phyloP scores from a whole-genome alignment of 2,329 filamentous ascomycete genomes.

The Blumeriella jaapii region DNA sequence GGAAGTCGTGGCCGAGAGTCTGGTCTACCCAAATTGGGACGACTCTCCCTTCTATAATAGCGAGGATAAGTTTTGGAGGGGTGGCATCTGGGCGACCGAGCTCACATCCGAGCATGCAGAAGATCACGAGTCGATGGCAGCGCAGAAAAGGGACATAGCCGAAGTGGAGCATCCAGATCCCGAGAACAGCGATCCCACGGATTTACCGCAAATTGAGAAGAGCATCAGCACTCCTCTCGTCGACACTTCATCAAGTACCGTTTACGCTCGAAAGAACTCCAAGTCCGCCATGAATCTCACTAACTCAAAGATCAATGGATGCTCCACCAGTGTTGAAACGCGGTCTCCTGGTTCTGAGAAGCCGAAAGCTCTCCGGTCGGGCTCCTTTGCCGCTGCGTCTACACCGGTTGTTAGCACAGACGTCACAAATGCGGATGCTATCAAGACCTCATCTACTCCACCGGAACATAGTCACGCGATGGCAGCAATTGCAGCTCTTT shows the following conservation, averaged over 20 bases:
- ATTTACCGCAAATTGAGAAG: conserved; percentile 41
- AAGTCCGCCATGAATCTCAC: conserved; percentile 21
- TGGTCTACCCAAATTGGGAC: conserved; percentile 93
- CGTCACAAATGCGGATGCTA: conserved; percentile 52
- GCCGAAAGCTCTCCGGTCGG: conserved; percentile 46
- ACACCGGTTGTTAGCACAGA: conserved; percentile 58
- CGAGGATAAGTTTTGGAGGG: conserved; percentile 63
- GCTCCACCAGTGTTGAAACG: conserved; percentile 38
- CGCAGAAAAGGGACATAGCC: conserved; percentile 37
- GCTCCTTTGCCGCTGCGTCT: conserved; percentile 50
- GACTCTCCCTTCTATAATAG: conserved; percentile 87
- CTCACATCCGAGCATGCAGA: conserved; percentile 32
- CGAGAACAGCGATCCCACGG: conserved; percentile 29
- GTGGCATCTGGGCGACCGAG: conserved; percentile 65
- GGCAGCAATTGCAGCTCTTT: conserved; percentile 54
- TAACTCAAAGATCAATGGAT: conserved; percentile 29
- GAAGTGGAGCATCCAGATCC: conserved; percentile 26
- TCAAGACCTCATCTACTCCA: conserved; percentile 40
- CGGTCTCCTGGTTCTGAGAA: conserved; percentile 32
- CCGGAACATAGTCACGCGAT: conserved; percentile 52
- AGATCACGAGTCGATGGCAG: conserved; percentile 30
- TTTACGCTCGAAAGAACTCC: conserved; percentile 39
- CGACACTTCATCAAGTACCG: conserved; percentile 32
- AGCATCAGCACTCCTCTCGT: conserved; percentile 38
- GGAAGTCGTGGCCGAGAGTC: conserved; percentile 82